Base-by-base conservation (phyloP, 2,329 filamentous ascomycete genomes). In the Fusarium sarcochroum region DNA sequence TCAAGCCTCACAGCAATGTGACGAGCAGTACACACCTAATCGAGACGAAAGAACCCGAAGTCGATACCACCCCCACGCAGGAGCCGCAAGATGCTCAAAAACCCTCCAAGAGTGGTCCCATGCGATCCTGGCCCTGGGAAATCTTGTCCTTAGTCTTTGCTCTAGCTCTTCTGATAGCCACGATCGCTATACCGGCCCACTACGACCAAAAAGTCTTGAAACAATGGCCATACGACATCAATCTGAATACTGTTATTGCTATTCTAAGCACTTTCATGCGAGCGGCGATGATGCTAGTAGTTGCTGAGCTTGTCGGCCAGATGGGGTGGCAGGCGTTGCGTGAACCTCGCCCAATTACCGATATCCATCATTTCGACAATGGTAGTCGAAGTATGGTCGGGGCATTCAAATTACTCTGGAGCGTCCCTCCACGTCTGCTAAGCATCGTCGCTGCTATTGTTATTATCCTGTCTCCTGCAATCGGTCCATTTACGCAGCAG, bases 211-310 rank as follows among this genome's bases (percentile, higher is more conserved):
- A 32, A 44, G 58, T 60, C 8, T n/a, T 38, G 15, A 25, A n/a
- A 3, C 23, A n/a, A 44, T 60, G 55, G 58, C 58, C 55, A 1
- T 60, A 60, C 38, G 55, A 60, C 3, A 60, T 60, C n/a, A 60
- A 23, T 1, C 55, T 60, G 9, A 60, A 60, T 25, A 60, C 58
- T 14, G 38, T 52, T 1, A 38, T 60, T 4, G 54, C 58, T 6
- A 60, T 60, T 2, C 44, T 60, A 2, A 60, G 58, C 55, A 60
- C 58, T 0, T 60, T 60, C 2, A 60, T 60, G 58, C 8, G 58
- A 32, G 58, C 58, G 2, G 18, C 58, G 1, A 59, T 60, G 58
- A 15, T 60, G 3, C 20, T 60, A 2, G 58, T 60, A 5, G 20
- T 60, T 9, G 58, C 58, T 27, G 58, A 60, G 2, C 35, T 60